Base-by-base conservation (phyloP, 148 eudicot genomes). In the Euryodendron excelsum region DNA sequence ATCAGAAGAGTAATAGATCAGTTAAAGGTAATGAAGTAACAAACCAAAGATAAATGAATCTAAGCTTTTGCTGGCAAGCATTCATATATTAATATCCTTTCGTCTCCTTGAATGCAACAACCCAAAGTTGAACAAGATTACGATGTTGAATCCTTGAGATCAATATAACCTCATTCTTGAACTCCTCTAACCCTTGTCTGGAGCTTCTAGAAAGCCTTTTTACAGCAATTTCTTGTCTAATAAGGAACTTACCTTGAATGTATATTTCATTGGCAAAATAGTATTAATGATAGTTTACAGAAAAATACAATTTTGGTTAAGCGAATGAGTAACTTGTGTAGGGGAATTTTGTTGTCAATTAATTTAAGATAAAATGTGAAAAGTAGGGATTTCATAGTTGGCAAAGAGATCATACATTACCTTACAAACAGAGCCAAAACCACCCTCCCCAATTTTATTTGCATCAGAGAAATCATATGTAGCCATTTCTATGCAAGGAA, bases 351-450 rank as follows among this genome's bases (percentile, higher is more conserved):
- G n/a, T n/a, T n/a, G n/a, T n/a, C n/a, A n/a, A n/a, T n/a, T n/a
- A n/a, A n/a, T n/a, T n/a, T n/a, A n/a, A n/a, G n/a, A n/a, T n/a
- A n/a, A n/a, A n/a, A n/a, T n/a, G n/a, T n/a, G n/a, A n/a, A n/a
- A n/a, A n/a, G n/a, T n/a, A n/a, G n/a, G n/a, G n/a, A 5, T 58
- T 58, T 6, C 10, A 3, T 58, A 23, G 28, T 3, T 58, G 3
- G 8, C 27, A n/a, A 2, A 0, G 7, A 20, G 6, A 12, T 25
- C 3, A 20, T 21, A 58, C 21, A 4, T 20, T n/a, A 69, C 72
- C 72, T 69, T 69, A 37, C 58, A 73, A 37, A 73, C 77, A 20
- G 77, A 52, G 0, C 77, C 77, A 73, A 56, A 73, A 34, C 77
- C 77, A 58, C 77, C 65, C 27, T 73, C 20, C 20, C 77, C 77